Evolutionary conservation across 2,329 filamentous ascomycete species (phyloP).

Genomic region (Fusarium avenaceum): DNA sequence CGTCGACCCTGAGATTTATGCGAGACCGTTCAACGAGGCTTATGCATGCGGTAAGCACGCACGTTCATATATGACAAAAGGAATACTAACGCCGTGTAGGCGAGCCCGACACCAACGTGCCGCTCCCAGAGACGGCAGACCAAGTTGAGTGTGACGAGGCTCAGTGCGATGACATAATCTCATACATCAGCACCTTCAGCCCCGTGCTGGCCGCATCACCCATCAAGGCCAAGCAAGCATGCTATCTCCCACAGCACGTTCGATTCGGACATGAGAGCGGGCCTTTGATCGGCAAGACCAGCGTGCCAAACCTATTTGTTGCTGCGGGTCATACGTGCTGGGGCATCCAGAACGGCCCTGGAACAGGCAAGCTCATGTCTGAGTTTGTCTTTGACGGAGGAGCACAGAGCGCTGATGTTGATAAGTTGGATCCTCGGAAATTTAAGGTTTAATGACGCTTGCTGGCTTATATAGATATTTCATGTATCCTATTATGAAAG

Average conservation of each 20-base stretch:
- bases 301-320: slow-evolving; percentile 79
- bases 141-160: slow-evolving; percentile 80
- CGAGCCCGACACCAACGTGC: slow-evolving; percentile 82
- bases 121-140: slow-evolving; percentile 81
- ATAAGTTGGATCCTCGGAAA: slow-evolving; percentile 75
- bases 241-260: slow-evolving; percentile 87
- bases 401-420: slow-evolving; percentile 76
- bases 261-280: slow-evolving; percentile 71
- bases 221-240: slow-evolving; percentile 84
- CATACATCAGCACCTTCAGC: slow-evolving; percentile 78
- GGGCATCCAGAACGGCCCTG: slow-evolving; percentile 97
- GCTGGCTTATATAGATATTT: neutral
- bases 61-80: neutral
- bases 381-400: slow-evolving; percentile 82
- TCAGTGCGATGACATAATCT: slow-evolving; percentile 86
- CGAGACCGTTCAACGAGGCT: slow-evolving; percentile 87
- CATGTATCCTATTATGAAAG: neutral
- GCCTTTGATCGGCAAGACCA: slow-evolving; percentile 83
- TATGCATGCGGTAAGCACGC: slow-evolving; percentile 83
- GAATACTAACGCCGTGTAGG: slow-evolving; percentile 54
- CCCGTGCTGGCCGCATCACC: slow-evolving; percentile 76
- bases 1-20: slow-evolving; percentile 93
- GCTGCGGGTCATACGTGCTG: slow-evolving; percentile 96
- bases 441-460: slow-evolving; percentile 63
- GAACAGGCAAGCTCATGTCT: slow-evolving; percentile 84